Evolutionary conservation across 2,329 filamentous ascomycete genomes (phyloP).

Genomic region (Paraphoma sp.): DNA sequence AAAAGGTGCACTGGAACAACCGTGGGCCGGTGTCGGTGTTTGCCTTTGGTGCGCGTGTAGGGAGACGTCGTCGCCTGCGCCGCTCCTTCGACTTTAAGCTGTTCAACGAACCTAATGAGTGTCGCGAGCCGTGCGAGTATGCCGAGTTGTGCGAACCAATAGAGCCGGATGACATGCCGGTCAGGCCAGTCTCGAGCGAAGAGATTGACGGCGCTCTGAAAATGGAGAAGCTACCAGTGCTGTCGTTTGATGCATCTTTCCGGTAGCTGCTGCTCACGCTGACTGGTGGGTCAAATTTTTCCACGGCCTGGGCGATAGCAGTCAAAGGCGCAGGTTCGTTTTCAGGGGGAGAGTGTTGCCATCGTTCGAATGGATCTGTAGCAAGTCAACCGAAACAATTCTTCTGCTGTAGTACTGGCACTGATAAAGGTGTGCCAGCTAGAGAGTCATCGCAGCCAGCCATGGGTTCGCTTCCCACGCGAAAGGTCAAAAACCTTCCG

Average conservation of each 20-base stretch:
- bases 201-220: conserved; percentile 61
- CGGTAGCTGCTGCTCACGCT: conserved; percentile 50
- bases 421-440: background rate
- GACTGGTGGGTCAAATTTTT: conserved; percentile 41
- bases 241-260: conserved; percentile 59
- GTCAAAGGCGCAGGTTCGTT: conserved; percentile 70
- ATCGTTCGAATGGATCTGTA: conserved; percentile 69
- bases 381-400: conserved; percentile 53
- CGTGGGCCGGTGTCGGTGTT: conserved; percentile 29
- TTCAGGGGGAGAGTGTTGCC: conserved; percentile 72
- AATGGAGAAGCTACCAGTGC: conserved; percentile 57
- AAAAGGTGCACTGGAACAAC: conserved; percentile 49
- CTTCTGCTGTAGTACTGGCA: conserved; percentile 23
- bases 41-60: conserved; percentile 45
- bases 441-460: conserved; percentile 4
- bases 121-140: conserved; percentile 63
- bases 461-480: conserved; percentile 11
- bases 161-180: conserved; percentile 60
- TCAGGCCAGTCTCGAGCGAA: conserved; percentile 59
- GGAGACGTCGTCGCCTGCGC: conserved; percentile 61
- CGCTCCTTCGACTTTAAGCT: conserved; percentile 62
- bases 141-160: conserved; percentile 62
- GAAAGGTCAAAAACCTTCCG: conserved; percentile 34
- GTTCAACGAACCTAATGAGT: conserved; percentile 64
- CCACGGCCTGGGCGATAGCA: conserved; percentile 69